phyloP scores from a whole-genome alignment of 1,139 yeast genomes.

The Suhomyces bokatorum region DNA sequence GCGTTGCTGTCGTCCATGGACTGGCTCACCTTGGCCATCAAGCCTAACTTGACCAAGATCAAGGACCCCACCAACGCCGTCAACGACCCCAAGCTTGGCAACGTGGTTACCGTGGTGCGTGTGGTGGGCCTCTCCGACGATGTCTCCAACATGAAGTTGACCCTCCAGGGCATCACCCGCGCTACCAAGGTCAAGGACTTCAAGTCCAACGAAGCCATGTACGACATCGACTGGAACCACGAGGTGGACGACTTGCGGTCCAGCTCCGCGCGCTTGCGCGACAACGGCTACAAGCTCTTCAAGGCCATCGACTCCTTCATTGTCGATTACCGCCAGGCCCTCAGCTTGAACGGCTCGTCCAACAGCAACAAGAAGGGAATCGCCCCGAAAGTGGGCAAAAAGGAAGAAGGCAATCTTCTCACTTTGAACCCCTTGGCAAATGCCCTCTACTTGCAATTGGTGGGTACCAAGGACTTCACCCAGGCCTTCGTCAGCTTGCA shows the following conservation, averaged over 20 bases:
- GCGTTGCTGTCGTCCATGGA: conserved; percentile 28
- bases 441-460: conserved; percentile 55
- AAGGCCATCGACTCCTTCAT: conserved; percentile 44
- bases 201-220: conserved; percentile 31
- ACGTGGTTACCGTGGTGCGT: conserved; percentile 48
- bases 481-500: conserved; percentile 43
- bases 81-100: conserved; percentile 17
- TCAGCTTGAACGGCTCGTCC: conserved; percentile 15
- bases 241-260: conserved; percentile 21
- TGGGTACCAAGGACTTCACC: conserved; percentile 46
- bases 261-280: conserved; percentile 28
- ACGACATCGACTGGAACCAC: conserved; percentile 30
- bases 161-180: conserved; percentile 57
- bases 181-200: conserved; percentile 11
- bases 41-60: conserved; percentile 42
- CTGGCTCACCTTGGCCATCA: conserved; percentile 43
- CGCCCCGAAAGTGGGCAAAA: conserved; percentile 3
- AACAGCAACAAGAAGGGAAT: conserved; percentile 7
- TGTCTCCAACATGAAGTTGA: conserved; percentile 44
- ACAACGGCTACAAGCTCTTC: conserved; percentile 33
- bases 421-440: conserved; percentile 63
- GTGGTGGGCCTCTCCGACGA: conserved; percentile 52
- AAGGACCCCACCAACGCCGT: conserved; percentile 23
- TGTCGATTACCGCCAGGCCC: conserved; percentile 39
- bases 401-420: conserved; percentile 34